Conservation (phyloP, 495 filamentous ascomycete genomes). For the Aspergillus bertholletiae region DNA sequence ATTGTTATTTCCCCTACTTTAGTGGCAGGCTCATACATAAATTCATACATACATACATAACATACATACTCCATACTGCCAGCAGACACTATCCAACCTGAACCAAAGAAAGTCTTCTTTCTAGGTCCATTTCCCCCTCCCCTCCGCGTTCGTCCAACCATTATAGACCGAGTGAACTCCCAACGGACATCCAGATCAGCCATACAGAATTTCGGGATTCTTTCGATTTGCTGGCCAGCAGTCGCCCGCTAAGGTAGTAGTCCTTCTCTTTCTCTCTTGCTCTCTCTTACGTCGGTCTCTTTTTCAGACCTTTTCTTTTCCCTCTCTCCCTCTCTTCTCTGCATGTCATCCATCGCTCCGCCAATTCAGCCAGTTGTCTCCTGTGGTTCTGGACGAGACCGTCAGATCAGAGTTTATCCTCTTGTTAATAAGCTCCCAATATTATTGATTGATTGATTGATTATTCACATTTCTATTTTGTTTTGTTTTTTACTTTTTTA, state of each 20-base stretch:
- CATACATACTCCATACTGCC: neutral
- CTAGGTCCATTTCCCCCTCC: neutral
- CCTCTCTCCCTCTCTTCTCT: neutral
- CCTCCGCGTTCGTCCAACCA: neutral
- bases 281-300: conserved; percentile 1
- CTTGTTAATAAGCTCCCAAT: conserved; percentile 1
- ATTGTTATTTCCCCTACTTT: neutral
- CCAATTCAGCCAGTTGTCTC: conserved; percentile 13
- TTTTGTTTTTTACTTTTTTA: neutral
- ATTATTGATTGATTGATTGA: neutral
- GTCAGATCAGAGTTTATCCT: conserved; percentile 11
- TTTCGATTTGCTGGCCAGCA: conserved; percentile 20
- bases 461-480: neutral
- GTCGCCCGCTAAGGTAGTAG: neutral
- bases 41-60: neutral
- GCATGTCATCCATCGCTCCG: conserved; percentile 7
- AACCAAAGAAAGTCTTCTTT: conserved; percentile 1
- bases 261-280: neutral
- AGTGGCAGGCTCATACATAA: too few species aligned
- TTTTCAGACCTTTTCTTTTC: neutral
- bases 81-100: neutral
- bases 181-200: neutral
- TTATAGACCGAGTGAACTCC: neutral
- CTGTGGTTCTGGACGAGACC: conserved; percentile 4
- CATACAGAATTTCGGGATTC: neutral